These are phyloP conservation scores for Macrolepiota fuliginosa DNA, from an alignment of 768 basidiomycete genomes.

Conservation along the genomic window DNA sequence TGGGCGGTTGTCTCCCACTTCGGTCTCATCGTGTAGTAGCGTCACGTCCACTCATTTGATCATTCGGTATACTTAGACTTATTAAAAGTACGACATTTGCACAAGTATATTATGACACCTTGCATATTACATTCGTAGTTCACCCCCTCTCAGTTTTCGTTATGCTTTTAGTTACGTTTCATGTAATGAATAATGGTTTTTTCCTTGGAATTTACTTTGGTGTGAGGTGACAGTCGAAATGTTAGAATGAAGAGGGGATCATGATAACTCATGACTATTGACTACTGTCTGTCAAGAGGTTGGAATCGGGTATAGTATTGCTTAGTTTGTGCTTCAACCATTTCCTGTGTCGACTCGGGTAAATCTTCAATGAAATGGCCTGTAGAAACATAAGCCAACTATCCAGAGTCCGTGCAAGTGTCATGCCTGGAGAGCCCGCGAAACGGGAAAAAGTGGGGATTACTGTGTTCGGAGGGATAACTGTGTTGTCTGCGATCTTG, in stretches of 20 bases:
- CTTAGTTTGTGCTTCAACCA: conserved; percentile 83
- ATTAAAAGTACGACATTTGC: conserved; percentile 26
- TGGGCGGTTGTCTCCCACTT: conserved; percentile 9
- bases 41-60: conserved; percentile 10
- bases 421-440: conserved; percentile 83
- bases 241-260: neutral
- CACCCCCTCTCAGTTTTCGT: conserved; percentile 15
- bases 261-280: neutral
- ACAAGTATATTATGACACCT: conserved; percentile 11
- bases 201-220: neutral
- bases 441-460: conserved; percentile 87
- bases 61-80: conserved; percentile 23
- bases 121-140: conserved; percentile 10
- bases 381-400: conserved; percentile 25
- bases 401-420: neutral
- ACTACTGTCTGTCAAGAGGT: conserved; percentile 26
- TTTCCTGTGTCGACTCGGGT: conserved; percentile 92
- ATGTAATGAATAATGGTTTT: conserved; percentile 11
- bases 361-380: conserved; percentile 82
- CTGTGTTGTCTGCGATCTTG: conserved; percentile 83
- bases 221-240: neutral
- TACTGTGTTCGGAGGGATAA: conserved; percentile 90
- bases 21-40: conserved; percentile 5
- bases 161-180: conserved; percentile 10
- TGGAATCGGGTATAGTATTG: conserved; percentile 84